Evolutionary conservation across 225 moss, liverwort and hornwort species (phyloP).

Genomic region (Sphagnum contortum): DNA sequence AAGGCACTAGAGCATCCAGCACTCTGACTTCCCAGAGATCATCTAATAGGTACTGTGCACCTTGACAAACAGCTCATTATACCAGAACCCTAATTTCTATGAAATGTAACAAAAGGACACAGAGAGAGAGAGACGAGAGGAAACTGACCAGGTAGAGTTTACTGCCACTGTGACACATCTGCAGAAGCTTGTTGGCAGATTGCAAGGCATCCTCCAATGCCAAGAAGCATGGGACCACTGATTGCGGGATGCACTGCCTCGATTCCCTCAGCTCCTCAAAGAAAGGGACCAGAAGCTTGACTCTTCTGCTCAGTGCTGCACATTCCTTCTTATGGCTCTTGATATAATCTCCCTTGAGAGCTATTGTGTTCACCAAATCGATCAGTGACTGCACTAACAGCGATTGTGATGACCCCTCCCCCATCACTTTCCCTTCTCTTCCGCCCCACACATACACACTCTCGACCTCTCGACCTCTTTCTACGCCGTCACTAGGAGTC

Average conservation of each 20-base stretch:
- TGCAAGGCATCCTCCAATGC: constrained; percentile 22
- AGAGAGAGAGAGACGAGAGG: not conserved
- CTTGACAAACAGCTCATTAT: too few relatives aligned
- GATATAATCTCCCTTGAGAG: constrained; percentile 30
- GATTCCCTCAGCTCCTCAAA: constrained; percentile 42
- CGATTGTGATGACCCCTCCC: constrained; percentile 13
- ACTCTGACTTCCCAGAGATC: too few relatives aligned
- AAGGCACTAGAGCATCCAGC: too few relatives aligned
- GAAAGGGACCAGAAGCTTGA: constrained; percentile 28
- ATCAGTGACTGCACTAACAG: constrained; percentile 26
- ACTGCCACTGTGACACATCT: constrained; percentile 36
- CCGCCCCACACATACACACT: too few relatives aligned
- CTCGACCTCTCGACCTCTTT: too few relatives aligned
- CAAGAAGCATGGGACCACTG: constrained; percentile 9
- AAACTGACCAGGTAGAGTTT: constrained; percentile 23
- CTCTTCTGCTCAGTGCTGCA: constrained; percentile 25
- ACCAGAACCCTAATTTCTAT: too few relatives aligned
- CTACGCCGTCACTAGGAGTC: too few relatives aligned
- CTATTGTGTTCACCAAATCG: constrained; percentile 28
- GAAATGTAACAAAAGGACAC: too few relatives aligned
- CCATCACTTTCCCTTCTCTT: constrained; percentile 1
- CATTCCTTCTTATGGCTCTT: constrained; percentile 43
- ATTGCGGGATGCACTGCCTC: constrained; percentile 10
- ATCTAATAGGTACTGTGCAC: too few relatives aligned
- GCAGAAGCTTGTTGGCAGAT: constrained; percentile 25